A percentile compares a stretch with the other conserved stretches of the same genome.
These are phyloP conservation scores for Gracilaria domingensis DNA, from an alignment of 23 red algal genomes.

Conservation along the genomic window DNA sequence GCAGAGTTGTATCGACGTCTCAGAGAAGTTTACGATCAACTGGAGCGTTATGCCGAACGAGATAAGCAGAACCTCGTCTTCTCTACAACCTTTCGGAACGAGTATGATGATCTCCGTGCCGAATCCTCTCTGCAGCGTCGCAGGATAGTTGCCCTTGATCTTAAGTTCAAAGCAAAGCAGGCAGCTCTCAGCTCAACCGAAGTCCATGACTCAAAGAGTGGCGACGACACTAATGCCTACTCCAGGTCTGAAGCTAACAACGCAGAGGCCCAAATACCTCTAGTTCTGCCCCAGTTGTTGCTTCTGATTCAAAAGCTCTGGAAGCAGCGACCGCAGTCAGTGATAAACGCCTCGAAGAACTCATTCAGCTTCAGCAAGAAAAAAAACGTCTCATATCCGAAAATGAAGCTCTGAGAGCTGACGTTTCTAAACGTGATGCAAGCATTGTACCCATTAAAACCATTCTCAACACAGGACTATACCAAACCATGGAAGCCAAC, in stretches of 20 bases:
- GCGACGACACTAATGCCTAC: conserved; percentile 31
- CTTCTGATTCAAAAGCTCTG: conserved; percentile 29
- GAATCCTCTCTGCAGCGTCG: conserved; percentile 35
- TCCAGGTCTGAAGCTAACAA: conserved; percentile 35
- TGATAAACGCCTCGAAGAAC: conserved; percentile 49
- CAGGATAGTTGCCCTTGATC: conserved; percentile 60
- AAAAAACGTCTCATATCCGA: conserved; percentile 49
- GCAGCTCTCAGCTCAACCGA: conserved; percentile 14
- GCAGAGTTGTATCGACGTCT: conserved; percentile 58
- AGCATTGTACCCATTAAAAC: conserved; percentile 60
- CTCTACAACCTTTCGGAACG: conserved; percentile 59
- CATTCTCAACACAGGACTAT: conserved; percentile 65
- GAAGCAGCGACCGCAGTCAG: conserved; percentile 10
- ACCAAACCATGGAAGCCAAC: conserved; percentile 80
- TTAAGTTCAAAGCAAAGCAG: conserved; percentile 48
- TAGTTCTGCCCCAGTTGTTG: background rate
- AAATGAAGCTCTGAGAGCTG: conserved; percentile 57
- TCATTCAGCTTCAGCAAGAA: conserved; percentile 41
- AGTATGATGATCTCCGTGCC: conserved; percentile 64
- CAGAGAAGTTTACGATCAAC: conserved; percentile 68
- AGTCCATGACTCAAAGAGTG: conserved; percentile 20
- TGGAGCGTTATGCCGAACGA: conserved; percentile 67
- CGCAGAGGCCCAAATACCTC: conserved; percentile 22
- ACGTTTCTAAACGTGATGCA: conserved; percentile 41
- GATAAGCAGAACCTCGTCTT: conserved; percentile 42